These are phyloP conservation scores for Isoetes engelmannii DNA, from an alignment of 83 land plant species.

Conservation along the genomic window DNA sequence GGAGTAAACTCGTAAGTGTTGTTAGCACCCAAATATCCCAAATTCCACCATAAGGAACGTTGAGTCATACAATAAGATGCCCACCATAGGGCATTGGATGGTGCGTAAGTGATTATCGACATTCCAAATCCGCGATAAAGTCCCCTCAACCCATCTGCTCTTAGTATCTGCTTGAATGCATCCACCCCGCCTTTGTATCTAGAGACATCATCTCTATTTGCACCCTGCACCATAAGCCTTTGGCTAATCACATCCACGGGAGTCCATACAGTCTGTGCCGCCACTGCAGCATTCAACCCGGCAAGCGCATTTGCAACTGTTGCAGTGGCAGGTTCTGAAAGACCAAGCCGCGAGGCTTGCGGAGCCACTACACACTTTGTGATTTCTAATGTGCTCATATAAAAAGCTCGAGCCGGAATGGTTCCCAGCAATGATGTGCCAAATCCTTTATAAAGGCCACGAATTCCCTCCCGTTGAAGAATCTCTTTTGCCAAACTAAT, in stretches of 20 bases:
- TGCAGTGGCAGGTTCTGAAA: slow-evolving; percentile 69
- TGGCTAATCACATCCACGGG: slow-evolving; percentile 13
- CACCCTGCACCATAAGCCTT: slow-evolving; percentile 12
- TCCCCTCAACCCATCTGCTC: slow-evolving; percentile 56
- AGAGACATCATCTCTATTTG: not conserved
- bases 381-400: slow-evolving; percentile 48
- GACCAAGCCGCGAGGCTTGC: not conserved
- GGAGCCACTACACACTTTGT: slow-evolving; percentile 4
- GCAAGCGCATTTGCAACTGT: slow-evolving; percentile 85
- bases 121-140: slow-evolving; percentile 87
- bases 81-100: slow-evolving; percentile 97
- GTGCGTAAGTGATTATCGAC: slow-evolving; percentile 84
- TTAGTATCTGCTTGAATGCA: slow-evolving; percentile 58
- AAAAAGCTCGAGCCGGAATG: slow-evolving; percentile 77
- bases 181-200: slow-evolving; percentile 61
- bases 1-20: slow-evolving; percentile 30
- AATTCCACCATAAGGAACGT: slow-evolving; percentile 59
- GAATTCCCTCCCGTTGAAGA: slow-evolving; percentile 20
- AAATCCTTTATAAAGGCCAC: slow-evolving; percentile 84
- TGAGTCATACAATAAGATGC: slow-evolving; percentile 73
- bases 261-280: slow-evolving; percentile 15
- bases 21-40: slow-evolving; percentile 17
- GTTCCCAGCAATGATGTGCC: slow-evolving; percentile 86
- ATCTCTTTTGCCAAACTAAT: not conserved
- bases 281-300: slow-evolving; percentile 72